Evolutionary conservation across 805 yeast genomes (phyloP).

Genomic region (Lipomyces japonicus): DNA sequence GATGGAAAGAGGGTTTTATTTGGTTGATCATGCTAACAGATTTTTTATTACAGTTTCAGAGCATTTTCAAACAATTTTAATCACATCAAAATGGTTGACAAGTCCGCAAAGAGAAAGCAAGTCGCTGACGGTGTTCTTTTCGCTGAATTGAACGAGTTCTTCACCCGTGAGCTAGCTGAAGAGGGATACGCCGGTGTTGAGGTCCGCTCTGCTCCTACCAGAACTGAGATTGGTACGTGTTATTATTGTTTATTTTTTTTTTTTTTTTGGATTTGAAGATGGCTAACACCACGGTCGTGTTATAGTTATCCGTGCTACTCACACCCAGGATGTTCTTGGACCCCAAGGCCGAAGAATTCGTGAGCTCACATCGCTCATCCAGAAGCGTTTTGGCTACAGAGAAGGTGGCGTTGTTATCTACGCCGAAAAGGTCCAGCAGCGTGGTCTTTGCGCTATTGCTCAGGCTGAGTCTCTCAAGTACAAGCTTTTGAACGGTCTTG

Average conservation of each 20-base stretch:
- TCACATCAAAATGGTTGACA: slow-evolving; percentile 43
- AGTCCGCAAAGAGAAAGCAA: slow-evolving; percentile 98
- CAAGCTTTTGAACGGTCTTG: slow-evolving; percentile 97
- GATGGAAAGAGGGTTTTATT: no score
- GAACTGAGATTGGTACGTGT: slow-evolving; percentile 71
- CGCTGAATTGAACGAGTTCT: slow-evolving; percentile 99
- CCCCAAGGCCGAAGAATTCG: slow-evolving; percentile 99
- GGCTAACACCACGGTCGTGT: slow-evolving; percentile 6
- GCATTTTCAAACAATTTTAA: no score
- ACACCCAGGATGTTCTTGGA: slow-evolving; percentile 98
- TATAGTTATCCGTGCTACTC: slow-evolving; percentile 90
- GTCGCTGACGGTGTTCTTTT: slow-evolving; percentile 99
- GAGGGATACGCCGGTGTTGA: slow-evolving; percentile 99
- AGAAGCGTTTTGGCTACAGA: slow-evolving; percentile 96
- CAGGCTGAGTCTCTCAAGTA: slow-evolving; percentile 98
- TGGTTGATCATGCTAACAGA: no score
- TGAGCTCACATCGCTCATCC: slow-evolving; percentile 94
- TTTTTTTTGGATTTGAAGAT: not conserved
- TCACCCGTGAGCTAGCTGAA: slow-evolving; percentile 99
- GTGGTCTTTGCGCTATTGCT: slow-evolving; percentile 99
- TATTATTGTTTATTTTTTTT: not conserved
- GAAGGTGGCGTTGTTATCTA: slow-evolving; percentile 89
- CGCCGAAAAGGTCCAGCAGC: slow-evolving; percentile 99
- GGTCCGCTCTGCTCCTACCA: slow-evolving; percentile 97
- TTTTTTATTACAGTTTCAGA: no score